Evolutionary conservation across 805 yeast species (phyloP).

Genomic region (Candida tallmaniae): DNA sequence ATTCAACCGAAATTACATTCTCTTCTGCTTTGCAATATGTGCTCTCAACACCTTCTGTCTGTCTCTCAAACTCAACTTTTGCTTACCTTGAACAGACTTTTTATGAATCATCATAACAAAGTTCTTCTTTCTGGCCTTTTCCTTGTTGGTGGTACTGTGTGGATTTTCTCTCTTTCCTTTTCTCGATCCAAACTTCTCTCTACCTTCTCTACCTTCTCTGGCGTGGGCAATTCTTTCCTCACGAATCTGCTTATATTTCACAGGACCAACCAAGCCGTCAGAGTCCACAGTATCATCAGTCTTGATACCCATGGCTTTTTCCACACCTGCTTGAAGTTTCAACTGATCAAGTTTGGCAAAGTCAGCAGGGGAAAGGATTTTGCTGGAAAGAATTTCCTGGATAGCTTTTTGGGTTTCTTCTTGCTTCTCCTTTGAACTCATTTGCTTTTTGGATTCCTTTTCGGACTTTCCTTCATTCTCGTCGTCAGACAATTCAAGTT

Average conservation of each 20-base stretch:
- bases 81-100: slow-evolving; percentile 90
- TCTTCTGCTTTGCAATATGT: slow-evolving; percentile 86
- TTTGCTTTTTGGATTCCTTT: slow-evolving; percentile 27
- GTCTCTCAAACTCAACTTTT: slow-evolving; percentile 83
- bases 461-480: slow-evolving; percentile 31
- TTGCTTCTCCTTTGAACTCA: slow-evolving; percentile 13
- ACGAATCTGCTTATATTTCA: slow-evolving; percentile 76
- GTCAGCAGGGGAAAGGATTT: slow-evolving; percentile 94
- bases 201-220: slow-evolving; percentile 87
- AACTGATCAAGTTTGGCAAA: slow-evolving; percentile 93
- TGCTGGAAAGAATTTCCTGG: slow-evolving; percentile 60
- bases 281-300: slow-evolving; percentile 89
- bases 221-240: slow-evolving; percentile 88
- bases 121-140: slow-evolving; percentile 97
- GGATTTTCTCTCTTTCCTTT: slow-evolving; percentile 67
- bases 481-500: slow-evolving; percentile 25
- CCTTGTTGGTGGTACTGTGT: slow-evolving; percentile 91
- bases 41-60: slow-evolving; percentile 83
- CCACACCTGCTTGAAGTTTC: slow-evolving; percentile 78
- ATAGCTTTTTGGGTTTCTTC: slow-evolving; percentile 10
- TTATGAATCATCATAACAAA: slow-evolving; percentile 98
- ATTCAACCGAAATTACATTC: slow-evolving; percentile 42
- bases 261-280: slow-evolving; percentile 67
- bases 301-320: slow-evolving; percentile 62
- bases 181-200: slow-evolving; percentile 86